Evolutionary conservation across 2,329 filamentous ascomycete species (phyloP).

Genomic region (Hypoxylon sp.): DNA sequence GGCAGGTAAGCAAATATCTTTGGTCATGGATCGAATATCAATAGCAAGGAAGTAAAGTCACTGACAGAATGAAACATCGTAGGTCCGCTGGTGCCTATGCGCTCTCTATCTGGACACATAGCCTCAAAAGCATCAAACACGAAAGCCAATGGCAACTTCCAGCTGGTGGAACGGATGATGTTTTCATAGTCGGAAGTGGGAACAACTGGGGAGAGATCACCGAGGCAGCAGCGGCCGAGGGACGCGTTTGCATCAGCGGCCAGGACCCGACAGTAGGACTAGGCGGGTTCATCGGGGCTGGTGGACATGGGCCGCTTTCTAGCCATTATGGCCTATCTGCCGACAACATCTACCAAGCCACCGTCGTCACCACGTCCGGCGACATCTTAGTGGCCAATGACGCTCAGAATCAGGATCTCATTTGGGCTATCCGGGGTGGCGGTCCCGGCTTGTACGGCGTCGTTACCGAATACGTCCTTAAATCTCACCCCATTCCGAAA

Average conservation of each 20-base stretch:
- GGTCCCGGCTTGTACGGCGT: conserved; percentile 49
- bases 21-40: no score
- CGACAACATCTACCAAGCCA: conserved; percentile 58
- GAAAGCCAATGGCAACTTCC: background rate
- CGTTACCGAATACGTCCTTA: conserved; percentile 39
- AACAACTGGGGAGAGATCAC: background rate
- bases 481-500: background rate
- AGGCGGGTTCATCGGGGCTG: background rate
- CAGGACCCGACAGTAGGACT: background rate
- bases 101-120: background rate
- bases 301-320: conserved; percentile 1
- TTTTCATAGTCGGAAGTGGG: background rate
- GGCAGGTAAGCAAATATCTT: no score
- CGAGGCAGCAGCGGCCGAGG: background rate
- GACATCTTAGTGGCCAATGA: conserved; percentile 53
- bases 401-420: conserved; percentile 55
- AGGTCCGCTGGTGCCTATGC: background rate
- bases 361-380: conserved; percentile 59
- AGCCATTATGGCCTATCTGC: conserved; percentile 36
- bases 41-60: no score
- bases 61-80: no score
- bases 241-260: background rate
- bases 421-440: conserved; percentile 33
- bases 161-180: background rate
- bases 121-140: background rate